phyloP scores from a whole-genome alignment of 495 filamentous ascomycete species.

The Daldinia childiae region DNA sequence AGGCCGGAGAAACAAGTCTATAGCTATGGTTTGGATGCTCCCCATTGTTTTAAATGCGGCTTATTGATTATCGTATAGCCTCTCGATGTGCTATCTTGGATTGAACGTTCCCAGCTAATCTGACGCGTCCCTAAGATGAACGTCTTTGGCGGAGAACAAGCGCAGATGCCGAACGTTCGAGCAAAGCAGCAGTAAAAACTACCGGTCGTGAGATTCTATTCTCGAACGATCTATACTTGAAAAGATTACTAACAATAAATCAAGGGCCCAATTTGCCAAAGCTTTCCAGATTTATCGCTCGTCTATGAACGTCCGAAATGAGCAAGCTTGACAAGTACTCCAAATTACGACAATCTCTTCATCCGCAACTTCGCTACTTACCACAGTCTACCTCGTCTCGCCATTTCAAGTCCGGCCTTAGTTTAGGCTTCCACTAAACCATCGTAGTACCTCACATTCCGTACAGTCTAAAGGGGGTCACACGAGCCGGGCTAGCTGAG shows the following conservation, averaged over 20 bases:
- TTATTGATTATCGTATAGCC: not conserved
- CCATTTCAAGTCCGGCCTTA: not conserved
- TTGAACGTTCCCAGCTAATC: constrained; percentile 8
- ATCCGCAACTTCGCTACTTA: not conserved
- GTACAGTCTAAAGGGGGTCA: not conserved
- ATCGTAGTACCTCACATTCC: not conserved
- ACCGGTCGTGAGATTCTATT: not conserved
- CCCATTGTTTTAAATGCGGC: not conserved
- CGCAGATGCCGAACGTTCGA: not conserved
- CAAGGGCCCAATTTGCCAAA: constrained; percentile 1
- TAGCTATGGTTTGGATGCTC: not conserved
- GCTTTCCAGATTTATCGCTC: not conserved
- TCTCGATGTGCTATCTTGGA: constrained; percentile 29
- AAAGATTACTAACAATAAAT: not conserved
- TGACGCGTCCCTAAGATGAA: constrained; percentile 25
- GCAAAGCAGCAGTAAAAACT: not conserved
- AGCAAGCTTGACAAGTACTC: not conserved
- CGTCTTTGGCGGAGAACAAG: not conserved
- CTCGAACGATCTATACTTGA: not conserved
- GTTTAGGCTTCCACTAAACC: not conserved
- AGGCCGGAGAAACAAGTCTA: constrained; percentile 46
- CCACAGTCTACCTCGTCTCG: not conserved
- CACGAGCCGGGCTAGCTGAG: not conserved
- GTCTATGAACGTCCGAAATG: not conserved
- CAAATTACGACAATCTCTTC: not conserved